These are phyloP conservation scores for Amanita thiersii DNA, from an alignment of 768 basidiomycete genomes.

Conservation along the genomic window DNA sequence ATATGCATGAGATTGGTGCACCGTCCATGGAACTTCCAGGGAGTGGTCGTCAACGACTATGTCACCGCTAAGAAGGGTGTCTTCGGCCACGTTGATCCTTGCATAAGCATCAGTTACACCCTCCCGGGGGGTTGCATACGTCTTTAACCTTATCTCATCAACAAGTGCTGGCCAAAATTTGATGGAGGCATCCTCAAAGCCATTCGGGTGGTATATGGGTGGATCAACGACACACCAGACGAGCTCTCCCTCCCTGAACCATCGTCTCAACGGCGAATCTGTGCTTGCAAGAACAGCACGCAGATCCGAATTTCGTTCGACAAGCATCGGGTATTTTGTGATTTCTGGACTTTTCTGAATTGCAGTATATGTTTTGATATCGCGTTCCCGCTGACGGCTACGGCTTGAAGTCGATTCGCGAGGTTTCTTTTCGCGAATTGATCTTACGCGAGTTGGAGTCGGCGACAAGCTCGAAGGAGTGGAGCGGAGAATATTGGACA, in stretches of 20 bases:
- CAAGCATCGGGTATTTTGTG: constrained; percentile 39
- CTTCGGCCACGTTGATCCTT: constrained; percentile 8
- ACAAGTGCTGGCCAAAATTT: constrained; percentile 70
- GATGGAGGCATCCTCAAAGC: constrained; percentile 34
- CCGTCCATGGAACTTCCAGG: constrained; percentile 38
- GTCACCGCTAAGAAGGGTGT: constrained; percentile 15
- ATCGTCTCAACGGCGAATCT: constrained; percentile 39
- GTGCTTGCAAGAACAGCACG: constrained; percentile 44
- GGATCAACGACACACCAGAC: constrained; percentile 58
- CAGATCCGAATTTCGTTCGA: constrained; percentile 59
- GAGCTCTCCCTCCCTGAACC: constrained; percentile 63
- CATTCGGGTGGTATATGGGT: constrained; percentile 35
- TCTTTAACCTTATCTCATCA: constrained; percentile 45
- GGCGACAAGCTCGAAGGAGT: constrained; percentile 7
- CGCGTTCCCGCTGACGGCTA: constrained; percentile 6
- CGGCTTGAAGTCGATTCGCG: constrained; percentile 10
- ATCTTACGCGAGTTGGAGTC: neutral
- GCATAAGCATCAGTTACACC: constrained; percentile 5
- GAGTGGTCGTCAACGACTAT: constrained; percentile 16
- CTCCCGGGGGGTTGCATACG: constrained; percentile 26
- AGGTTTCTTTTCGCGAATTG: constrained; percentile 14
- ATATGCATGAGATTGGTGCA: constrained; percentile 56
- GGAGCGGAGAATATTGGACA: constrained; percentile 17
- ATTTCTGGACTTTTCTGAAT: constrained; percentile 22
- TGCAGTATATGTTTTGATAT: constrained; percentile 7